phyloP scores from a whole-genome alignment of 805 yeast genomes.

The Wickerhamiella australiensis region DNA sequence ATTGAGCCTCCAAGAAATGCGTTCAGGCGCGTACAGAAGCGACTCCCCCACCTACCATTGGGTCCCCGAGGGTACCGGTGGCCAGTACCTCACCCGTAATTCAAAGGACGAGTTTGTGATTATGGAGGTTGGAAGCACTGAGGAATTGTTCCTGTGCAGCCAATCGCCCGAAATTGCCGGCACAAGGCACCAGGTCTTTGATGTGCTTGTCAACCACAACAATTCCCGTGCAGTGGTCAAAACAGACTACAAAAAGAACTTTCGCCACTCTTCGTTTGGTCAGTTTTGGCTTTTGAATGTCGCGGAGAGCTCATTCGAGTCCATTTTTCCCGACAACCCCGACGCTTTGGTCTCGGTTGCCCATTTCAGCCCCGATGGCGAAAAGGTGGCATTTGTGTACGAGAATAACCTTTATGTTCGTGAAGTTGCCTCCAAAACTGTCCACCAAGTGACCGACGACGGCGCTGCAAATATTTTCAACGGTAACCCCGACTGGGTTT shows the following conservation, averaged over 20 bases:
- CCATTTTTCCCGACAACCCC: conserved; percentile 21
- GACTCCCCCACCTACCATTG: conserved; percentile 14
- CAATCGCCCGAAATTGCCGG: conserved; percentile 34
- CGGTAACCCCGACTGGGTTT: conserved; percentile 91
- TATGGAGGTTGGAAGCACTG: conserved; percentile 6
- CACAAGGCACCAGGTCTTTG: conserved; percentile 31
- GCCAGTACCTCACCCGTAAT: conserved; percentile 15
- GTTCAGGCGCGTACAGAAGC: conserved; percentile 17
- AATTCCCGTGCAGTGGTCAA: conserved; percentile 42
- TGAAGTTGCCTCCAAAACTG: conserved; percentile 20
- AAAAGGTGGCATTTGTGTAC: conserved; percentile 49
- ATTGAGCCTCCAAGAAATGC: conserved; percentile 17
- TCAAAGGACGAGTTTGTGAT: neutral
- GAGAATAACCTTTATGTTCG: conserved; percentile 59
- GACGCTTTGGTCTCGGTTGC: conserved; percentile 38
- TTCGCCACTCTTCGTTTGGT: conserved; percentile 59
- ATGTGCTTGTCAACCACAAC: conserved; percentile 35
- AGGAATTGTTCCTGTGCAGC: conserved; percentile 12
- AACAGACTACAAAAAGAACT: conserved; percentile 40
- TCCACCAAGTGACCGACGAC: conserved; percentile 48
- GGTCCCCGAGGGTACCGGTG: conserved; percentile 18
- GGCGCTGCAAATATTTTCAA: conserved; percentile 64
- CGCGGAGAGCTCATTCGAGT: conserved; percentile 27
- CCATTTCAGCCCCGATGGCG: conserved; percentile 64
- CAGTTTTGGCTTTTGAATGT: conserved; percentile 52